phyloP scores from a whole-genome alignment of 1,284 basidiomycete genomes.

The Ustanciosporium gigantosporum region DNA sequence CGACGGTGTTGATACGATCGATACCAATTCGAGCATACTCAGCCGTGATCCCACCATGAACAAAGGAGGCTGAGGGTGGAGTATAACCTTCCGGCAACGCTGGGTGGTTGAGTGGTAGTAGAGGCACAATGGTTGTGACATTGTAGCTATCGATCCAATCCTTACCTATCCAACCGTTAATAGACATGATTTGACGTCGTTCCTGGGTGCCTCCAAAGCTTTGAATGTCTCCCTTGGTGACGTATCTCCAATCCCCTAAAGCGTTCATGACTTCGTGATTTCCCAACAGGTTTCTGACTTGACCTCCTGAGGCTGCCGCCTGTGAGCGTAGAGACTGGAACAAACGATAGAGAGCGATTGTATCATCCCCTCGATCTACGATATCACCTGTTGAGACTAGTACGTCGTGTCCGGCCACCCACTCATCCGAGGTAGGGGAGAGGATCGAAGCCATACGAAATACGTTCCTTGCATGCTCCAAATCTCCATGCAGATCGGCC shows the following conservation, averaged over 20 bases:
- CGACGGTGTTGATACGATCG: constrained; percentile 45
- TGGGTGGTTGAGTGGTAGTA: constrained; percentile 21
- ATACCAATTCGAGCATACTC: constrained; percentile 33
- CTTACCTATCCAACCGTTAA: constrained; percentile 62
- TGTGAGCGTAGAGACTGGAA: constrained; percentile 46
- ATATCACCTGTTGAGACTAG: constrained; percentile 59
- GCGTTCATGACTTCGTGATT: constrained; percentile 61
- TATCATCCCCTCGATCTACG: constrained; percentile 59
- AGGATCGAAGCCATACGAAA: constrained; percentile 48
- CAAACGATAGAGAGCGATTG: constrained; percentile 51
- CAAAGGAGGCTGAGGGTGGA: constrained; percentile 38
- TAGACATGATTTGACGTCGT: constrained; percentile 46
- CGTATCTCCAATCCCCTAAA: constrained; percentile 62
- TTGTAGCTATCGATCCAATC: constrained; percentile 51
- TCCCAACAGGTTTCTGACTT: constrained; percentile 45
- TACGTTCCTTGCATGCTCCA: constrained; percentile 51
- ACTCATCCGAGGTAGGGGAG: constrained; percentile 1
- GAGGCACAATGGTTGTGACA: constrained; percentile 34
- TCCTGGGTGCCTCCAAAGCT: constrained; percentile 51
- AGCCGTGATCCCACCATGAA: constrained; percentile 57
- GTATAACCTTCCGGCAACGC: constrained; percentile 4
- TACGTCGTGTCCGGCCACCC: constrained; percentile 49
- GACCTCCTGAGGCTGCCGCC: constrained; percentile 33
- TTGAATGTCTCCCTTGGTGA: constrained; percentile 61
- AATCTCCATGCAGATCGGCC: constrained; percentile 57